A percentile compares a stretch with the other conserved stretches of the same genome.
phyloP scores from a whole-genome alignment of 306 rosid species.

The Psophocarpus tetragonolobus region DNA sequence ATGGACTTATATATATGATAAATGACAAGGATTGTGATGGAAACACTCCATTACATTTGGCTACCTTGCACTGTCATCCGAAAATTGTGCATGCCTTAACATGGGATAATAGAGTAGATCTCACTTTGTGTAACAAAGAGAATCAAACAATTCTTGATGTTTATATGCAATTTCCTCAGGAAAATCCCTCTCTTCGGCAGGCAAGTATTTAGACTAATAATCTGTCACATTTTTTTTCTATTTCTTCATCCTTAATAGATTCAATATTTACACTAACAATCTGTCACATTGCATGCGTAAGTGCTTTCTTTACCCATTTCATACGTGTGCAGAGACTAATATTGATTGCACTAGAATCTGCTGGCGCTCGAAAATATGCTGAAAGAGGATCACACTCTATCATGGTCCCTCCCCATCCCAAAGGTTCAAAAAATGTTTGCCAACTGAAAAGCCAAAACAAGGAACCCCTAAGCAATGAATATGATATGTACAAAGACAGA shows the following conservation, averaged over 20 bases:
- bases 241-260: too few relatives aligned
- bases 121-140: neutral
- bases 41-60: conserved; percentile 39
- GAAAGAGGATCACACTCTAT: neutral
- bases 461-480: too few relatives aligned
- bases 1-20: neutral
- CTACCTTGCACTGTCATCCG: neutral
- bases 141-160: conserved; percentile 23
- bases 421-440: neutral
- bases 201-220: too few relatives aligned
- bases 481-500: conserved; percentile 20
- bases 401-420: neutral
- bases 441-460: too few relatives aligned
- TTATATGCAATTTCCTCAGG: rapidly evolving
- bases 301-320: too few relatives aligned
- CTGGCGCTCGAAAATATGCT: neutral
- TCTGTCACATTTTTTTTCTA: too few relatives aligned
- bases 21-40: neutral
- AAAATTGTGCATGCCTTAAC: conserved; percentile 17
- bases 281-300: too few relatives aligned
- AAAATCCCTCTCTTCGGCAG: neutral
- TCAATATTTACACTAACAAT: too few relatives aligned
- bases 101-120: neutral
- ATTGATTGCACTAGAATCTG: conserved; percentile 1
- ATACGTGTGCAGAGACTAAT: neutral